Base-by-base conservation (phyloP, 2,329 filamentous ascomycete genomes). In the Pseudogymnoascus sp. region DNA sequence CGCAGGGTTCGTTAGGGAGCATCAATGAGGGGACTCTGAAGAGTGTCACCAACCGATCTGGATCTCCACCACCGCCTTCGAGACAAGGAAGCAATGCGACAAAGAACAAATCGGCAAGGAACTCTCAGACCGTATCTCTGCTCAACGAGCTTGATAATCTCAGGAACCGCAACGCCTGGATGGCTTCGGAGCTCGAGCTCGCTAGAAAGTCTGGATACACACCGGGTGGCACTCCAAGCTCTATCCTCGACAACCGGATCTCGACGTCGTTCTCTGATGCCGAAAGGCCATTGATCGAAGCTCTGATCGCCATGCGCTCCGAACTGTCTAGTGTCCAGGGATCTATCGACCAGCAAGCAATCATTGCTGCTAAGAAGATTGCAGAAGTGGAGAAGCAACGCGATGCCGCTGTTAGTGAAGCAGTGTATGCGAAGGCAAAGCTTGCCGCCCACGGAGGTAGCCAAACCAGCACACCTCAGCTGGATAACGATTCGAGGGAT, bases 301-400 rank as follows among this genome's bases (percentile, higher is more conserved):
- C 95, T 6, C 83, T 99, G 59, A 78, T 99, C 63, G 88, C 89
- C 19, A 97, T 99, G 92, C 88, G 91, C 64, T 84, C 88, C 6
- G 95, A 99, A 72, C 80, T 99, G 11, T 85, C 88, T 23, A 95
- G 93, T 65, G 93, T 99, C 46, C 96, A 99, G 74, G 86, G 81
- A 13, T 91, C 92, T 0, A 90, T 99, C 60, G 93, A 97, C 69
- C 87, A 91, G 68, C 95, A 97, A 77, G 90, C 92, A 11, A 81
- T 91, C 7, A 79, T 91, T 63, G 93, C 95, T 7, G 91, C 93
- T 0, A 93, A 89, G 74, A 87, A 93, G 66, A 93, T 99, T 66
- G 93, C 93, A 1, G 93, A 97, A 73, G 89, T 96, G 1, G 95
- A 99, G 74, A 93, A 90, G 73, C 95, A 99, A 77, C 85, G 96